These are phyloP conservation scores for Hypoxylon fuscum DNA, from an alignment of 495 filamentous ascomycete species.

Conservation along the genomic window DNA sequence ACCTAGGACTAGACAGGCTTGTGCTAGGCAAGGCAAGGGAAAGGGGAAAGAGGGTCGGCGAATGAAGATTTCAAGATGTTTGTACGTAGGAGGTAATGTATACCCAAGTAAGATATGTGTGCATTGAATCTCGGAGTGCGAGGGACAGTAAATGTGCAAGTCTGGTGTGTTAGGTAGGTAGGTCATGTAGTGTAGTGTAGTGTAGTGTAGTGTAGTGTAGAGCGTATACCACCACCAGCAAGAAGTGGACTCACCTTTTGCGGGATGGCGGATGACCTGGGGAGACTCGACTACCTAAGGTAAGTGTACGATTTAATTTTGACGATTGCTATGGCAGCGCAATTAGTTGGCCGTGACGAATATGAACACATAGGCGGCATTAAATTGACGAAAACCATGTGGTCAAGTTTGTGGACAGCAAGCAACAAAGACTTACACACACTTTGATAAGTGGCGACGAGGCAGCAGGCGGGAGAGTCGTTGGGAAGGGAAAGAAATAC, in stretches of 20 bases:
- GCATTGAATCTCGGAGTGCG: slow-evolving; percentile 18
- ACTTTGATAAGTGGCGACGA: slow-evolving; percentile 27
- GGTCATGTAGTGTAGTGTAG: no score
- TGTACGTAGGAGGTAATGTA: slow-evolving; percentile 6
- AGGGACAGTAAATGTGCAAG: slow-evolving; percentile 5
- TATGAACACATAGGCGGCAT: slow-evolving; percentile 3
- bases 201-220: no score
- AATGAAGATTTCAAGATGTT: slow-evolving; percentile 19
- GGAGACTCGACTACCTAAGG: slow-evolving; percentile 23
- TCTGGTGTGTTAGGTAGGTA: no score
- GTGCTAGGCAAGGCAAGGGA: slow-evolving; percentile 20
- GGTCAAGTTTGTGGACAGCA: background rate
- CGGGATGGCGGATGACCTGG: slow-evolving; percentile 30
- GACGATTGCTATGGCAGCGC: slow-evolving; percentile 19
- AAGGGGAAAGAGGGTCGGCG: slow-evolving; percentile 14
- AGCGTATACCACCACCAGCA: no score
- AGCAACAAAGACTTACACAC: slow-evolving; percentile 24
- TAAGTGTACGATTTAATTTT: slow-evolving; percentile 25
- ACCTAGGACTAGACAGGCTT: slow-evolving; percentile 30
- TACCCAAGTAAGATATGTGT: background rate
- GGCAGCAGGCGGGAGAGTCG: slow-evolving; percentile 18
- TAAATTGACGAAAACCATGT: slow-evolving; percentile 20
- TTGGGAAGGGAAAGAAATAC: slow-evolving; percentile 37
- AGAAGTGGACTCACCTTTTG: slow-evolving; percentile 42
- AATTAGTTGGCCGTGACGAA: slow-evolving; percentile 22